Conservation (phyloP, 331 rosid species). For the Acacia concinna region DNA sequence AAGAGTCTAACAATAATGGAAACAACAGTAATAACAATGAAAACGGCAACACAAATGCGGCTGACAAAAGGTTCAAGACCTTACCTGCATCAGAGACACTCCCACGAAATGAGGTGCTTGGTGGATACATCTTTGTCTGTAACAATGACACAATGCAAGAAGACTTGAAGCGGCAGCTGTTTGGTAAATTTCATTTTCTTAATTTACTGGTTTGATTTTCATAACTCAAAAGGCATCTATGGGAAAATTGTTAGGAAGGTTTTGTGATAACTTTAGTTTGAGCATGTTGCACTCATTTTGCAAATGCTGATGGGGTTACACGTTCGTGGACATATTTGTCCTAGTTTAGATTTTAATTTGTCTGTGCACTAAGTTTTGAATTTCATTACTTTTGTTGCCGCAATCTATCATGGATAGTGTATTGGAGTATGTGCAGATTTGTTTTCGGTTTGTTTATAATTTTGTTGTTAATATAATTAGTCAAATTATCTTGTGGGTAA, state of each 20-base stretch:
- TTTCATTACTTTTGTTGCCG: background rate
- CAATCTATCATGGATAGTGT: background rate
- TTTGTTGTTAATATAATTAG: background rate
- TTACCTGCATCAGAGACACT: constrained; percentile 97
- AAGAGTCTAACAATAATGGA: constrained; percentile 48
- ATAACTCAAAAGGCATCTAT: background rate
- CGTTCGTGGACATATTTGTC: background rate
- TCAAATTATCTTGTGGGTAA: constrained; percentile 13
- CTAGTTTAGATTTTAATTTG: background rate
- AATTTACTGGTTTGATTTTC: background rate
- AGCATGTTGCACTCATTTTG: background rate
- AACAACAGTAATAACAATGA: constrained; percentile 58
- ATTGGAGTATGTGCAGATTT: background rate
- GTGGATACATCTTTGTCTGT: constrained; percentile 98
- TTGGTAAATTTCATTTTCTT: constrained; percentile 51
- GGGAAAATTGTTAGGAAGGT: background rate
- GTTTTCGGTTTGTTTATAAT: background rate
- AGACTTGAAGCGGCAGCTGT: constrained; percentile 94
- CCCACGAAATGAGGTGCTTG: constrained; percentile 96
- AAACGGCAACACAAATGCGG: constrained; percentile 44
- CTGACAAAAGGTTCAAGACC: constrained; percentile 96
- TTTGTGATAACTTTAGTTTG: background rate
- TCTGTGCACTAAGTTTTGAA: background rate
- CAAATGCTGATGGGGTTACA: background rate
- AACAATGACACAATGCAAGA: constrained; percentile 99